Evolutionary conservation across 371 early-diverging fungal species (phyloP).

Genomic region (Sporodiniella umbellata): DNA sequence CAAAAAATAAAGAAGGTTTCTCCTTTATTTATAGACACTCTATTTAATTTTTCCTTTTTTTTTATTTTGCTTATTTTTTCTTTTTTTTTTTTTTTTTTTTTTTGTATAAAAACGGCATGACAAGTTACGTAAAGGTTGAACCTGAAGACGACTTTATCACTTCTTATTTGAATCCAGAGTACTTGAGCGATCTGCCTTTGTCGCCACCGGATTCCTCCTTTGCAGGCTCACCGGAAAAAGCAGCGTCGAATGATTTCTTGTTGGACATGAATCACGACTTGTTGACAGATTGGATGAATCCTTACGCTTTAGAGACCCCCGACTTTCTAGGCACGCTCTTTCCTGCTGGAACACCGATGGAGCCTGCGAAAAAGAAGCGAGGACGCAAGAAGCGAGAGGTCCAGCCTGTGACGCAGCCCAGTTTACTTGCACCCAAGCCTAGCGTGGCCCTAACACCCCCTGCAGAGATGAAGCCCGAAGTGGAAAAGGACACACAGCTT

Average conservation of each 20-base stretch:
- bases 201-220: conserved; percentile 10
- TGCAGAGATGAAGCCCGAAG: conserved; percentile 1
- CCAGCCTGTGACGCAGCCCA: conserved; percentile 4
- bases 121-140: conserved; percentile 25
- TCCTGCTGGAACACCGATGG: not conserved
- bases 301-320: not conserved
- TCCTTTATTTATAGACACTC: not conserved
- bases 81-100: conserved; percentile 1
- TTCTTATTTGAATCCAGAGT: conserved; percentile 41
- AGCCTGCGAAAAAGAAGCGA: conserved; percentile 39
- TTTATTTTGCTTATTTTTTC: conserved; percentile 1
- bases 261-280: conserved; percentile 7
- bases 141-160: conserved; percentile 39
- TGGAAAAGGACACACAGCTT: conserved; percentile 20
- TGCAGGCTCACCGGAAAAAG: conserved; percentile 5
- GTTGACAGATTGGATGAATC: conserved; percentile 2
- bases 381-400: conserved; percentile 42
- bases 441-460: conserved; percentile 3
- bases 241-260: conserved; percentile 10
- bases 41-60: not conserved
- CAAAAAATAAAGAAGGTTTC: not conserved
- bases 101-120: not conserved
- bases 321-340: not conserved
- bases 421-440: conserved; percentile 16
- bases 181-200: conserved; percentile 19